These are phyloP conservation scores for Fusarium sp. DNA, from an alignment of 2,329 filamentous ascomycete genomes.

Conservation along the genomic window DNA sequence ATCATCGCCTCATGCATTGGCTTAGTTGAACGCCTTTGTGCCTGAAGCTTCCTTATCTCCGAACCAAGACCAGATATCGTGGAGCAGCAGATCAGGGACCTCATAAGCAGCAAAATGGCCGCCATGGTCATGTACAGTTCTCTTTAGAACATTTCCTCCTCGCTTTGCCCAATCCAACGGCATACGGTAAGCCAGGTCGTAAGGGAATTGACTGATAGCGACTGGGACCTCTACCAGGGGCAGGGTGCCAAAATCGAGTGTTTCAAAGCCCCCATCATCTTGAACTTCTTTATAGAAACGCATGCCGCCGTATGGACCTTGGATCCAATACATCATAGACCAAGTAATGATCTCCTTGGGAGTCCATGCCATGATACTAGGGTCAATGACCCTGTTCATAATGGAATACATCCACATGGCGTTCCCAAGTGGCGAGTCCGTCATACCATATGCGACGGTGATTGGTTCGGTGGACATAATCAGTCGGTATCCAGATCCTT, in stretches of 20 bases:
- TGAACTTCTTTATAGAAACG: neutral
- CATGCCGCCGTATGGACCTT: neutral
- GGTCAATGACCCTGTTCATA: neutral
- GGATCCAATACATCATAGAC: neutral
- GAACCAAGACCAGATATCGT: neutral
- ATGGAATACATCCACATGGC: neutral
- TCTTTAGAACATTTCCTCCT: neutral
- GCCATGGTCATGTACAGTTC: neutral
- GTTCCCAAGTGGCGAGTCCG: neutral
- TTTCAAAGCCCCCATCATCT: neutral
- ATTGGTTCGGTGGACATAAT: neutral
- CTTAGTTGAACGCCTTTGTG: neutral
- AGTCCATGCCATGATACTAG: neutral
- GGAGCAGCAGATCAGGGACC: neutral
- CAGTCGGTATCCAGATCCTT: neutral
- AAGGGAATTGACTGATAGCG: neutral
- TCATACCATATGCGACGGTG: neutral
- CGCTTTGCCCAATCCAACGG: neutral
- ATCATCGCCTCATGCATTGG: neutral
- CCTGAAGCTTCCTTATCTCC: neutral
- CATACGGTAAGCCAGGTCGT: neutral
- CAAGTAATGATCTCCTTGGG: neutral
- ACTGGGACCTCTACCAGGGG: neutral
- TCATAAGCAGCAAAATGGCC: neutral
- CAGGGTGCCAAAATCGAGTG: neutral